A percentile compares a stretch with the other conserved stretches of the same genome.
These are phyloP conservation scores for Earliella scabrosa DNA, from an alignment of 1,284 basidiomycete species.

Conservation along the genomic window DNA sequence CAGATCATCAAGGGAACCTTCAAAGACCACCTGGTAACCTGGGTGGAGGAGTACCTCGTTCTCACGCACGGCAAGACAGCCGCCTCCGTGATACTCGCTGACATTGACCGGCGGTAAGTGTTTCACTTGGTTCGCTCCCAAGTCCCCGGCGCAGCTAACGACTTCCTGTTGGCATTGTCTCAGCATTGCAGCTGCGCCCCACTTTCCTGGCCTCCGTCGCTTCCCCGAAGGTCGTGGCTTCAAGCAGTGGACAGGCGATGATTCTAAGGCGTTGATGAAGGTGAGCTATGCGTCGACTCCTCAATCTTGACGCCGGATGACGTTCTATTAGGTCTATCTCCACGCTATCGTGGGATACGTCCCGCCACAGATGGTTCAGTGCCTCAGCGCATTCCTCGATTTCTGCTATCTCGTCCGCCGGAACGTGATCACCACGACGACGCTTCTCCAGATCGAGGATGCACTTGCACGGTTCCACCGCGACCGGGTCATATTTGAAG, in stretches of 20 bases:
- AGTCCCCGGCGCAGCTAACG: too few species aligned
- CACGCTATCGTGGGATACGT: constrained; percentile 24
- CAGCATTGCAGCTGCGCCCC: constrained; percentile 17
- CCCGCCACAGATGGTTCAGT: constrained; percentile 17
- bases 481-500: constrained; percentile 17
- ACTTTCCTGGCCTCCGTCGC: constrained; percentile 20
- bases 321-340: constrained; percentile 21
- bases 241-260: constrained; percentile 29
- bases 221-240: constrained; percentile 26
- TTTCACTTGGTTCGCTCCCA: constrained; percentile 4
- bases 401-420: constrained; percentile 28
- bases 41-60: constrained; percentile 19
- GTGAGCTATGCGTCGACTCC: neutral
- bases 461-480: constrained; percentile 13
- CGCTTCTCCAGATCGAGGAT: constrained; percentile 3
- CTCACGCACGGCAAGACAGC: constrained; percentile 6
- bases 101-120: constrained; percentile 27
- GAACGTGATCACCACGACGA: neutral
- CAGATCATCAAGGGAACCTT: constrained; percentile 33
- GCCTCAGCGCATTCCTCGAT: constrained; percentile 20
- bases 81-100: constrained; percentile 12
- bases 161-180: constrained; percentile 4
- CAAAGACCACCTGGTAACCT: constrained; percentile 27
- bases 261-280: constrained; percentile 30
- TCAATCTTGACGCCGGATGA: neutral